Base-by-base conservation (phyloP, 345 rosid genomes). In the Streptanthus diversifolius region DNA sequence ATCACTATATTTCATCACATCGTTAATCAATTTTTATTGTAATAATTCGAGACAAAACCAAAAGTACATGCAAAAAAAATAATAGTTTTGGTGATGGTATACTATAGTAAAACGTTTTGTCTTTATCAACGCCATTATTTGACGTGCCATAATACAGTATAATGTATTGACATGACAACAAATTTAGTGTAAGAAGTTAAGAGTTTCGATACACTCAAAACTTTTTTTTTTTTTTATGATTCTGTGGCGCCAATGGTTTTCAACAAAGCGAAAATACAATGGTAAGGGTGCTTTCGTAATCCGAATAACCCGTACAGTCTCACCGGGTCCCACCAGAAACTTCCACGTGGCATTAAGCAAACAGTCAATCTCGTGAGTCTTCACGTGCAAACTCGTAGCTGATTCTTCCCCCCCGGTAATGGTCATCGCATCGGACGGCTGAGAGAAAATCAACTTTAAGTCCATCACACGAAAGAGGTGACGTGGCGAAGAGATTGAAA, bases 381-480 rank as follows among this genome's bases (percentile, higher is more conserved):
- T 63, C 72, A 58, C 71, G 65, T 76, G 70, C 40, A 41, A 25
- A 47, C 86, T 73, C 49, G 36, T 40, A 66, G 43, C 53, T 57
- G 59, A 18, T 19, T 41, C 53, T 18, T 5, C 72, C 71, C 73
- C 80, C 79, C 51, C 15, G 2, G 13, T 7, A 72, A 19, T 5
- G 15, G 77, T 79, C 88, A 43, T 45, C 66, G 8, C 18, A 83
- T 86, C 90, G 55, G 15, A 85, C 86, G 93, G 83, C 40, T 5
- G 0, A 45, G 9, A 55, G 0, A 1, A 14, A 37, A 5, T 35
- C 17, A n/a, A 51, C 78, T 12, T 76, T 19, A 41, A 11, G 55
- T 45, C 29, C 25, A 58, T 33, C 57, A 56, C 25, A 57, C 37
- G 74, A 35, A 33, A 61, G 18, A 53, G 66, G 3, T 12, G 44